These are phyloP conservation scores for Lathyrus sativus DNA, from an alignment of 306 rosid genomes.

Conservation along the genomic window DNA sequence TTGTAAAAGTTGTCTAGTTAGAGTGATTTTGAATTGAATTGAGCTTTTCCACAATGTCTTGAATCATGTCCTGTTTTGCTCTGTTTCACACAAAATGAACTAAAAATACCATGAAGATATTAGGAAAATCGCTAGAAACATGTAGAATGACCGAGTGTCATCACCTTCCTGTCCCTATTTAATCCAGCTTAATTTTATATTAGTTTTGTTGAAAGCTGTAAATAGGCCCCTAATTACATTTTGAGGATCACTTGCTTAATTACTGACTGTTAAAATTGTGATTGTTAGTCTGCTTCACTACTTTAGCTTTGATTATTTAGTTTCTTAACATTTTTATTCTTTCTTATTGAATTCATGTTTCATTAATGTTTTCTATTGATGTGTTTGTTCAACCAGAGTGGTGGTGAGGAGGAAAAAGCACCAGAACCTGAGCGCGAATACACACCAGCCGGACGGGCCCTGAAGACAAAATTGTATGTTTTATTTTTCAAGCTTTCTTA, in stretches of 20 bases:
- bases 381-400: slow-evolving; percentile 64
- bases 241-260: slow-evolving; percentile 24
- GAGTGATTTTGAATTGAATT: no score
- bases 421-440: slow-evolving; percentile 95
- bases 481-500: slow-evolving; percentile 18
- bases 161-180: neutral
- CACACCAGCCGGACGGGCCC: slow-evolving; percentile 97
- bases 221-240: slow-evolving; percentile 2
- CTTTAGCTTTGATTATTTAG: slow-evolving; percentile 11
- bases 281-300: slow-evolving; percentile 22
- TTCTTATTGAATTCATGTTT: slow-evolving; percentile 4
- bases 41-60: no score
- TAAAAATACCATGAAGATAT: no score
- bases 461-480: slow-evolving; percentile 81
- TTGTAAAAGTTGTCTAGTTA: no score
- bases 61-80: no score
- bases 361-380: slow-evolving; percentile 35
- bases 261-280: slow-evolving; percentile 8
- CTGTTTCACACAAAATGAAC: no score
- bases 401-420: slow-evolving; percentile 76
- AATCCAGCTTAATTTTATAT: slow-evolving; percentile 17
- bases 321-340: slow-evolving; percentile 17
- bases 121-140: no score
- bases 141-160: no score
- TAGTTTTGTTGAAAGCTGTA: slow-evolving; percentile 21